phyloP scores from a whole-genome alignment of 164 flowering plant species.

The Sedum album region DNA sequence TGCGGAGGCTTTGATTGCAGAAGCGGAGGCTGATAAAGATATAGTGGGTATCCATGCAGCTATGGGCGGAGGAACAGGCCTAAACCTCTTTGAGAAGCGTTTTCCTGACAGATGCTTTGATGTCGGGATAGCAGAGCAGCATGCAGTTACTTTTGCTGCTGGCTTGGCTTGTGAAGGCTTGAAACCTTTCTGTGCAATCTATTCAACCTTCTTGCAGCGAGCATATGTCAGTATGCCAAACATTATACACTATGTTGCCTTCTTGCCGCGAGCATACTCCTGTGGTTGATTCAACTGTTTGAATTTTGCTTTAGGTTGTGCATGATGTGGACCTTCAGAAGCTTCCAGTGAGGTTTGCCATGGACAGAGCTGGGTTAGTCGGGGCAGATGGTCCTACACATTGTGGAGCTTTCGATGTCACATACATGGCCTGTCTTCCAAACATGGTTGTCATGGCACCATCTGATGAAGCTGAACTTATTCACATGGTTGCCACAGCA shows the following conservation, averaged over 20 bases:
- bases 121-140: too few relatives aligned
- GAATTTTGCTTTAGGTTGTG: slow-evolving; percentile 38
- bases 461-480: too few relatives aligned
- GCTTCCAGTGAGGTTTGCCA: slow-evolving; percentile 88
- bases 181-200: slow-evolving; percentile 89
- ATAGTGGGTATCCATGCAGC: slow-evolving; percentile 81
- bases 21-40: too few relatives aligned
- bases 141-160: too few relatives aligned
- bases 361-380: too few relatives aligned
- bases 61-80: slow-evolving; percentile 98
- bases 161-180: slow-evolving; percentile 87
- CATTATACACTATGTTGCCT: too few relatives aligned
- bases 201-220: slow-evolving; percentile 90
- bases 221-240: slow-evolving; percentile 66
- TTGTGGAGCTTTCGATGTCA: too few relatives aligned
- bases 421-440: slow-evolving; percentile 97
- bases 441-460: slow-evolving; percentile 99
- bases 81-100: slow-evolving; percentile 74
- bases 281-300: too few relatives aligned
- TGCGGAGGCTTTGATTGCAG: slow-evolving; percentile 92
- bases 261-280: too few relatives aligned
- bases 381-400: too few relatives aligned
- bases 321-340: slow-evolving; percentile 95
- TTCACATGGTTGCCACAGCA: too few relatives aligned
- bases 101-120: too few relatives aligned